A percentile compares a stretch with the other conserved stretches of the same genome.
Evolutionary conservation across 768 basidiomycete genomes (phyloP).

Genomic region (Steccherinum ochraceum): DNA sequence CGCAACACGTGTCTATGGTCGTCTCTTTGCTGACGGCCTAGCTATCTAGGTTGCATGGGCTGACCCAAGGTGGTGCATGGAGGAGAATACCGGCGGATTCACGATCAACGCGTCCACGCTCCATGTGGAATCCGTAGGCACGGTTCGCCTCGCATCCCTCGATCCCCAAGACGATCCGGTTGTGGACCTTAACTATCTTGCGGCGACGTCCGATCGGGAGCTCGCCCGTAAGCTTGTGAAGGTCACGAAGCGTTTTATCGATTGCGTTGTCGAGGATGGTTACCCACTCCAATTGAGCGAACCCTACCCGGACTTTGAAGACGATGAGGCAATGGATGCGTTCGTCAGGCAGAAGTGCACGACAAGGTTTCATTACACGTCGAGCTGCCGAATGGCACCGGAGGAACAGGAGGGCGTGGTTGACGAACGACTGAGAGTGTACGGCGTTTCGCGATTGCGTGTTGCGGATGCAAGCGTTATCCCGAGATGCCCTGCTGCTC

Average conservation of each 20-base stretch:
- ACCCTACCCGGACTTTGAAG: slow-evolving; percentile 6
- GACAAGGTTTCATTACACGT: slow-evolving; percentile 19
- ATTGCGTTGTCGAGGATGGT: slow-evolving; percentile 4
- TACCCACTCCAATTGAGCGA: slow-evolving; percentile 8
- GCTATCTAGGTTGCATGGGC: too few relatives aligned
- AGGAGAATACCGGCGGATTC: too few relatives aligned
- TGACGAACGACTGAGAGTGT: slow-evolving; percentile 33
- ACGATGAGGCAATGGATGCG: slow-evolving; percentile 13
- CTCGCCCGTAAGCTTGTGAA: not conserved
- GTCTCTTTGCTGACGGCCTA: not conserved
- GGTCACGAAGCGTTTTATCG: not conserved
- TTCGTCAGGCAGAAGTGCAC: slow-evolving; percentile 8
- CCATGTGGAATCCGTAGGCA: not conserved
- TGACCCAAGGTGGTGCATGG: too few relatives aligned
- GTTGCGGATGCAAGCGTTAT: slow-evolving; percentile 19
- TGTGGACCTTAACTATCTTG: not conserved
- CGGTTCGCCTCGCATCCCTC: not conserved
- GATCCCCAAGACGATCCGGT: not conserved
- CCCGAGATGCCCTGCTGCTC: slow-evolving; percentile 25
- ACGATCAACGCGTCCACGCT: not conserved
- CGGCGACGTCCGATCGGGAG: not conserved
- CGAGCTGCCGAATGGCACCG: slow-evolving; percentile 34
- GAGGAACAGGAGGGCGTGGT: slow-evolving; percentile 31
- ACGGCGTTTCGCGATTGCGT: slow-evolving; percentile 37
- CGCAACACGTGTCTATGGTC: not conserved